phyloP scores from a whole-genome alignment of 345 rosid species.

The Sonneratia alba region DNA sequence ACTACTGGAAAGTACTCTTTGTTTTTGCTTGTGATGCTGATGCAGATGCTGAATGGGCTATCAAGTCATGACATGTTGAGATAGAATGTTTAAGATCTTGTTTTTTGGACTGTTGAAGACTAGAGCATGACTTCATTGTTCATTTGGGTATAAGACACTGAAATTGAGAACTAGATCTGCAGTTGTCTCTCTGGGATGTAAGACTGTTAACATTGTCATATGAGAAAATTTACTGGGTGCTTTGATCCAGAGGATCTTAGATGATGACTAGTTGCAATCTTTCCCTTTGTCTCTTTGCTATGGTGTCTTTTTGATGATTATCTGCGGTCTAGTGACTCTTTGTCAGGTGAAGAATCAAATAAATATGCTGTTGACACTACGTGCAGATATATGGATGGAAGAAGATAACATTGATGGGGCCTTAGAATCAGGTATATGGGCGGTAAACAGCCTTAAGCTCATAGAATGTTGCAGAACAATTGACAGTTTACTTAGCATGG shows the following conservation, averaged over 20 bases:
- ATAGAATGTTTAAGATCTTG: not conserved
- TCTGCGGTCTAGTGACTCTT: not conserved
- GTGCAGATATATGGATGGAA: not conserved
- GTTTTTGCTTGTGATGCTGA: not conserved
- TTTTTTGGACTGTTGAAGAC: not conserved
- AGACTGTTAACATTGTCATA: not conserved
- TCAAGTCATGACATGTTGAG: not conserved
- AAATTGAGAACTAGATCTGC: not conserved
- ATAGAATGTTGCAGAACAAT: no score
- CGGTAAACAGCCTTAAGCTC: no score
- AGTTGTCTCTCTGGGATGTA: not conserved
- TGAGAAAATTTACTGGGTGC: not conserved
- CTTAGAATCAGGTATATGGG: no score
- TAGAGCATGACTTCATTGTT: not conserved
- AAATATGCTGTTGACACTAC: not conserved
- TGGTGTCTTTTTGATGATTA: not conserved
- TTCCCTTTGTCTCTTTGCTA: not conserved
- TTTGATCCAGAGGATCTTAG: not conserved
- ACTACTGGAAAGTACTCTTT: not conserved
- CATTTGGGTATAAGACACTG: not conserved
- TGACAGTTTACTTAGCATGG: not conserved
- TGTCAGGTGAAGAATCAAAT: not conserved
- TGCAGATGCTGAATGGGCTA: not conserved
- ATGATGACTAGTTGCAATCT: not conserved
- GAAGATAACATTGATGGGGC: not conserved